Evolutionary conservation across 441 rosid genomes (phyloP).

Genomic region (Croton setiger): DNA sequence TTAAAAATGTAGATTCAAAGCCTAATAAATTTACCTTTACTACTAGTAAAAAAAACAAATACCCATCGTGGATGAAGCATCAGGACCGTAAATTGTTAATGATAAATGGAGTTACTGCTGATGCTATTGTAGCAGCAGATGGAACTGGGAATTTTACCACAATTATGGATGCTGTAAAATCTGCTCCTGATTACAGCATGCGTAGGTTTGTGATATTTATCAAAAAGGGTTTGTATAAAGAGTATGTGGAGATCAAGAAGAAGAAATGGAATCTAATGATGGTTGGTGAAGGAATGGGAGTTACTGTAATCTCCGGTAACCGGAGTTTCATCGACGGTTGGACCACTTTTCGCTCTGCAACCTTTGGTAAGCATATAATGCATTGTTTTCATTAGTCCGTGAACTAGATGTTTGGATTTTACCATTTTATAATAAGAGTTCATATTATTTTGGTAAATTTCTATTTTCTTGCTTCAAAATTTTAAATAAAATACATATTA

Average conservation of each 20-base stretch:
- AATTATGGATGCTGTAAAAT: conserved; percentile 61
- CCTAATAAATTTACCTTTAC: conserved; percentile 19
- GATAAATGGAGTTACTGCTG: conserved; percentile 38
- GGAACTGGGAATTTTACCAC: conserved; percentile 68
- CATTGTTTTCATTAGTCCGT: background rate
- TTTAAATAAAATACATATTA: no score
- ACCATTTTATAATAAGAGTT: background rate
- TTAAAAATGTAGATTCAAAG: conserved; percentile 42
- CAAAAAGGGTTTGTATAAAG: conserved; percentile 68
- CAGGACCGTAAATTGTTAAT: conserved; percentile 51
- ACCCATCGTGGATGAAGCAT: conserved; percentile 60
- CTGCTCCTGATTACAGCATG: conserved; percentile 66
- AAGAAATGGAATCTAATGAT: conserved; percentile 92
- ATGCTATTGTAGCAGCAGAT: conserved; percentile 71
- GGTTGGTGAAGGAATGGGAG: conserved; percentile 79
- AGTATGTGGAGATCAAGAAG: conserved; percentile 87
- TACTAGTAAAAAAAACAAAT: conserved; percentile 16
- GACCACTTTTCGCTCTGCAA: conserved; percentile 83
- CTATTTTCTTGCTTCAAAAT: no score
- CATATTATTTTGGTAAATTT: background rate
- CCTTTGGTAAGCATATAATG: conserved; percentile 55
- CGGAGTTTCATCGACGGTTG: conserved; percentile 62
- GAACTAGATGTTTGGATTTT: background rate
- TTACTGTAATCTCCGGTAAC: conserved; percentile 63
- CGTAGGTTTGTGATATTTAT: conserved; percentile 54